Evolutionary conservation across 2,329 filamentous ascomycete species (phyloP).

Genomic region (Paramyrothecium roridum): DNA sequence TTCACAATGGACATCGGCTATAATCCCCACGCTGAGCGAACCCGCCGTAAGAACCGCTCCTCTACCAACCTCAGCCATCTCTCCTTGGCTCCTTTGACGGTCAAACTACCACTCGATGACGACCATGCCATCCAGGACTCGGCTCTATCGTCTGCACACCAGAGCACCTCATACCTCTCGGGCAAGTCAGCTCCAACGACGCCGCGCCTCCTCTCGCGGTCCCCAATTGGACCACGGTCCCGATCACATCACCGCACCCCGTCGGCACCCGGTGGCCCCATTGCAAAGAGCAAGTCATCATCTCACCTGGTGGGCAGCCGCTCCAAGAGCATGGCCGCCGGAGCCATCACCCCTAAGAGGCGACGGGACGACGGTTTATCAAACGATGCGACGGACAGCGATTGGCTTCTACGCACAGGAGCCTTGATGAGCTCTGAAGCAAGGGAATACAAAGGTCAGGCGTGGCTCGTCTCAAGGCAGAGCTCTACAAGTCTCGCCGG

Average conservation of each 20-base stretch:
- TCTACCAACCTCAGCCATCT: slow-evolving; percentile 57
- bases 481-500: slow-evolving; percentile 61
- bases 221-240: slow-evolving; percentile 47
- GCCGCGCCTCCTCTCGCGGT: slow-evolving; percentile 58
- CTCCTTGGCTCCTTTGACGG: slow-evolving; percentile 61
- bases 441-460: slow-evolving; percentile 65
- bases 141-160: slow-evolving; percentile 22
- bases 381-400: slow-evolving; percentile 47
- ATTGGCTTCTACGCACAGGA: slow-evolving; percentile 64
- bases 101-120: slow-evolving; percentile 56
- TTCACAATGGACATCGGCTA: slow-evolving; percentile 54
- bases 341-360: slow-evolving; percentile 30
- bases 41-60: slow-evolving; percentile 57
- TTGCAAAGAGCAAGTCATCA: slow-evolving; percentile 63
- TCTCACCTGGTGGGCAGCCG: slow-evolving; percentile 43
- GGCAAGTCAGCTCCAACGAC: slow-evolving; percentile 63
- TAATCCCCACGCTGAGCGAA: slow-evolving; percentile 56
- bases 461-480: slow-evolving; percentile 63
- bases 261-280: slow-evolving; percentile 29
- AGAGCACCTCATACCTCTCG: slow-evolving; percentile 51
- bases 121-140: slow-evolving; percentile 42
- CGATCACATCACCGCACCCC: slow-evolving; percentile 40
- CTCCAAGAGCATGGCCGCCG: slow-evolving; percentile 18
- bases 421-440: slow-evolving; percentile 60
- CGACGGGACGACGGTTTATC: slow-evolving; percentile 26